phyloP scores from a whole-genome alignment of 1,284 basidiomycete species.

The Apiotrichum brassicae region DNA sequence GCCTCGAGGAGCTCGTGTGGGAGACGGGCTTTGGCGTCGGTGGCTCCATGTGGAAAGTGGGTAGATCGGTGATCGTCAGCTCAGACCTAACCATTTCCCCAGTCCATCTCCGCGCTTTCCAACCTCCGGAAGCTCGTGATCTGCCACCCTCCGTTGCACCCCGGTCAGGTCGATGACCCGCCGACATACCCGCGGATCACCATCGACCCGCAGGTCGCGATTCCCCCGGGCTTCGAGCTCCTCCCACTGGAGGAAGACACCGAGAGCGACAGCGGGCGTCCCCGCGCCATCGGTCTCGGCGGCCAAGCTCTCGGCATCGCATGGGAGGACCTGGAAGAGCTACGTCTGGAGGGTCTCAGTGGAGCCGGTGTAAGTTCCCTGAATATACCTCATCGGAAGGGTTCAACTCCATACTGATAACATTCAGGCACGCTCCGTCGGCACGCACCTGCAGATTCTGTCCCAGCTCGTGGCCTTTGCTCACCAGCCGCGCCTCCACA shows the following conservation, averaged over 20 bases:
- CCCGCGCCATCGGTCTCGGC: slow-evolving; percentile 9
- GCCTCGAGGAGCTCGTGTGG: slow-evolving; percentile 12
- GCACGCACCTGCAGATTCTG: slow-evolving; percentile 19
- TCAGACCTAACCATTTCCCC: neutral
- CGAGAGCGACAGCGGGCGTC: neutral
- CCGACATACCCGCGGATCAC: slow-evolving; percentile 11
- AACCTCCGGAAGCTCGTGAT: slow-evolving; percentile 6
- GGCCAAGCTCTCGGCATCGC: slow-evolving; percentile 19
- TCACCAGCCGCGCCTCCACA: slow-evolving; percentile 7
- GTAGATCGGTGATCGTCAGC: no score
- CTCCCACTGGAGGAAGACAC: neutral
- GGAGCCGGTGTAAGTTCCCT: slow-evolving; percentile 19
- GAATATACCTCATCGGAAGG: no score
- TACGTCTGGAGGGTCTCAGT: slow-evolving; percentile 10
- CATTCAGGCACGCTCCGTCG: slow-evolving; percentile 21
- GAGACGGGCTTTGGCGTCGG: slow-evolving; percentile 16
- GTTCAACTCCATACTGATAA: neutral
- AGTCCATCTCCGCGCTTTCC: slow-evolving; percentile 8
- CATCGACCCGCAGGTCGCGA: slow-evolving; percentile 5
- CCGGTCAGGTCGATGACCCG: neutral
- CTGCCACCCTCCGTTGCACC: slow-evolving; percentile 5
- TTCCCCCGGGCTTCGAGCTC: neutral
- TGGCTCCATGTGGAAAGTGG: slow-evolving; percentile 10
- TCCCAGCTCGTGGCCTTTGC: slow-evolving; percentile 1
- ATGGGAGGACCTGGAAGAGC: slow-evolving; percentile 25